Base-by-base conservation (phyloP, 2,329 filamentous ascomycete species). In the Fusarium phyllophilum region DNA sequence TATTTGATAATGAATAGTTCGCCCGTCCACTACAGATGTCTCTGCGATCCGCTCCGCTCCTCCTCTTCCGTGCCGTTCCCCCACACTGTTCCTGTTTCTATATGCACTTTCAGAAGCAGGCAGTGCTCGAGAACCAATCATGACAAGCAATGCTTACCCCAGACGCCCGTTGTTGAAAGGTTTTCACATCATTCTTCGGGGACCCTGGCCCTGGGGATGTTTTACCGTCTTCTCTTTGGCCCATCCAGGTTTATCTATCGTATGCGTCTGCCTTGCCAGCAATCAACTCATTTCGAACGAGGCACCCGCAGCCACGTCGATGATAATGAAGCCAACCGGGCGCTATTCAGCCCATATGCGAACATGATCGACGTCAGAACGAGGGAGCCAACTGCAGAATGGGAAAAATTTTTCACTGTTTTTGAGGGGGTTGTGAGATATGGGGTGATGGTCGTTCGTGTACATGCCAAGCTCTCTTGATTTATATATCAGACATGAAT, bases 311-410 rank as follows among this genome's bases (percentile, higher is more conserved):
- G 34, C 65, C 38, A 55, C 38, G 12, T 46, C 38, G 58, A 58
- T 45, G 34, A 62, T 29, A 29, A 55, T 54, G 45, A 57, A 60
- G 42, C 42, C 39, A 72, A 42, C 42, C 46, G 54, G 48, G 63
- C 55, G 57, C 49, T 59, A 38, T 34, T 56, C 44, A 39, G 44
- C 45, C 55, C 48, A 49, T 39, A 34, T 59, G 20, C 20, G 39
- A 59, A 51, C 31, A 65, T 73, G 71, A 71, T 70, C 54, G 45
- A 56, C 49, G 24, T 60, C 57, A 36, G 33, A 22, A 46, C 49
- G 57, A 77, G 72, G 68, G 68, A 70, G 69, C 66, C 56, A 72
- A 42, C 64, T 76, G 72, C 62, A 77, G 39, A 45, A 49, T 73
- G 75, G 60, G 71, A 69, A 72, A 72, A 76, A 41, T 3, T 58